Percentiles rank a stretch among this genome's conserved stretches.
These are phyloP conservation scores for Herpetomonas tarakana DNA, from an alignment of 208 protist genomes.

Conservation along the genomic window DNA sequence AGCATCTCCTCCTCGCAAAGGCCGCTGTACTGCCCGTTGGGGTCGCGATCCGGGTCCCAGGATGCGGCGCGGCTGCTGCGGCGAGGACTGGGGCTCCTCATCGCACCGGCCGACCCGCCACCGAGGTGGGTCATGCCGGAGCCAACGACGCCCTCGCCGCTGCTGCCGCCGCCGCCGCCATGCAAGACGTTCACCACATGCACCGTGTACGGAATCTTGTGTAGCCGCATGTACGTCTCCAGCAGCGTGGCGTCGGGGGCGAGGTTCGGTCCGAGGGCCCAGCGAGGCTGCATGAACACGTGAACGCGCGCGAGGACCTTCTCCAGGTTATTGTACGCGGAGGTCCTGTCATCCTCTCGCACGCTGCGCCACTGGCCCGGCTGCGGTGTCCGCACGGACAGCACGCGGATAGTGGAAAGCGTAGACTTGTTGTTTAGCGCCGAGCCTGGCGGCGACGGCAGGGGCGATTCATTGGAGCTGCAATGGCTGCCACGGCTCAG, in stretches of 20 bases:
- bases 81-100: not conserved
- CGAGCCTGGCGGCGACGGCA: not conserved
- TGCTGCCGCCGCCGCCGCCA: constrained; percentile 5
- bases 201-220: constrained; percentile 39
- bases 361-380: constrained; percentile 8
- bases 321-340: not conserved
- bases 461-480: not conserved
- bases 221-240: constrained; percentile 45
- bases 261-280: constrained; percentile 28
- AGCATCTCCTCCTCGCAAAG: not conserved
- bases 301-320: constrained; percentile 18
- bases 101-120: too few relatives aligned
- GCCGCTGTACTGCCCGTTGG: not conserved
- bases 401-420: constrained; percentile 16
- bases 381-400: constrained; percentile 12
- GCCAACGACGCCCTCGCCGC: too few relatives aligned
- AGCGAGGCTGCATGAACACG: constrained; percentile 38
- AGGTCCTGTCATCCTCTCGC: not conserved
- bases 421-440: not conserved
- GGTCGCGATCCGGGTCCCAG: not conserved
- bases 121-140: not conserved
- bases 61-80: not conserved
- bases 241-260: constrained; percentile 29
- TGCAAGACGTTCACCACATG: constrained; percentile 25
- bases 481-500: not conserved